Percentiles rank a stretch among this genome's conserved stretches.
Conservation (phyloP, 805 yeast genomes). For the Priceomyces castillae region DNA sequence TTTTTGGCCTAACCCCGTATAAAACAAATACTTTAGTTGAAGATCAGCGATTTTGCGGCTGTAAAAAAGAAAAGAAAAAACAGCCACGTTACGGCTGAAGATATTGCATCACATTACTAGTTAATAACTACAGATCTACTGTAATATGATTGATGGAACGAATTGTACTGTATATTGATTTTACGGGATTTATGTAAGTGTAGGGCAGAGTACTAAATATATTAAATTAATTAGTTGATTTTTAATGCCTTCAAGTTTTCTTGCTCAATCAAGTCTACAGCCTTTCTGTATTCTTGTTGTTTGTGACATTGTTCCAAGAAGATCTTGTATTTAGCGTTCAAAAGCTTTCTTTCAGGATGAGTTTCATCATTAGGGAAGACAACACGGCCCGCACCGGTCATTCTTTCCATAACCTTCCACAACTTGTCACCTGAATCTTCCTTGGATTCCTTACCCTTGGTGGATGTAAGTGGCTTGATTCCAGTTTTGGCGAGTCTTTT, state of each 20-base stretch:
- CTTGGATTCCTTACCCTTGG: conserved; percentile 14
- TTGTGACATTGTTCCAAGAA: conserved; percentile 84
- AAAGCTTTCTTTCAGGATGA: conserved; percentile 65
- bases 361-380: conserved; percentile 61
- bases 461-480: conserved; percentile 39
- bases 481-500: conserved; percentile 38
- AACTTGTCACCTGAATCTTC: conserved; percentile 54
- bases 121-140: no score
- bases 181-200: no score
- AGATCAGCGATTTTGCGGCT: no score
- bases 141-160: background rate
- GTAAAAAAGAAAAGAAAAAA: no score
- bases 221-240: background rate
- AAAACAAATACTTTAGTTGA: no score
- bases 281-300: conserved; percentile 71
- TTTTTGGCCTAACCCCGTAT: no score
- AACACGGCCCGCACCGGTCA: conserved; percentile 81
- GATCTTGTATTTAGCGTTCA: conserved; percentile 77
- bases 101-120: no score
- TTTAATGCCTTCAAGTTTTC: conserved; percentile 13
- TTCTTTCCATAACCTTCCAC: conserved; percentile 83
- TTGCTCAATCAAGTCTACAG: conserved; percentile 54
- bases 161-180: no score
- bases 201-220: no score
- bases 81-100: no score